phyloP scores from a whole-genome alignment of 352 stramenopile species.

The Phytopythium mirpurense region DNA sequence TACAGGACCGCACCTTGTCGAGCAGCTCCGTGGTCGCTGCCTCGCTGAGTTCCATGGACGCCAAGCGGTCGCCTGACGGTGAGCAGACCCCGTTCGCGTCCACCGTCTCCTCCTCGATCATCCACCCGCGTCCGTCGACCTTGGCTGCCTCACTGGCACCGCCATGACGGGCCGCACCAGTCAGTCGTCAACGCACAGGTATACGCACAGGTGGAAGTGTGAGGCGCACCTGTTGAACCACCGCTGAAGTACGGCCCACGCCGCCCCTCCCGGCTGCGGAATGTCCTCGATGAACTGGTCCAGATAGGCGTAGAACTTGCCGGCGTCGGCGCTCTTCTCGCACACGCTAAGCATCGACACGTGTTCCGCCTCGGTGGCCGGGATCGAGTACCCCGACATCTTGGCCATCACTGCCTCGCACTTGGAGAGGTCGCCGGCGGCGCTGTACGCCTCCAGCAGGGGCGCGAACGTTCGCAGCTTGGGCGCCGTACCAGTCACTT shows the following conservation, averaged over 20 bases:
- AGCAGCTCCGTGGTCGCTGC: conserved; percentile 42
- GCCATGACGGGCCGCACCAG: not conserved
- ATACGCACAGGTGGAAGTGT: too few species aligned
- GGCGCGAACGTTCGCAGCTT: conserved; percentile 74
- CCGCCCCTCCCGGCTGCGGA: conserved; percentile 30
- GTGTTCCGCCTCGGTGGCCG: conserved; percentile 62
- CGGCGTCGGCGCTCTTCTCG: conserved; percentile 22
- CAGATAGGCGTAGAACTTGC: conserved; percentile 54
- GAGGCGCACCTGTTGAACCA: conserved; percentile 66
- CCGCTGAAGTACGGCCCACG: conserved; percentile 60
- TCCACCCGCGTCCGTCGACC: conserved; percentile 57
- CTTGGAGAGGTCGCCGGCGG: conserved; percentile 46
- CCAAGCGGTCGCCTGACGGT: conserved; percentile 47
- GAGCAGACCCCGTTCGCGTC: conserved; percentile 51
- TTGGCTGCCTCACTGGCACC: conserved; percentile 59
- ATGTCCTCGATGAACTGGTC: conserved; percentile 58
- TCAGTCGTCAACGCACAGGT: not conserved
- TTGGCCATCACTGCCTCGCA: conserved; percentile 51
- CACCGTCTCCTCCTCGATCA: conserved; percentile 43
- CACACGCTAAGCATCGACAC: conserved; percentile 51
- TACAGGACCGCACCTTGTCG: conserved; percentile 65
- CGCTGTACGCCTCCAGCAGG: conserved; percentile 55
- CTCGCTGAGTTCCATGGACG: conserved; percentile 58
- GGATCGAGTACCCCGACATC: conserved; percentile 35
- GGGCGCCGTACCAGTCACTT: conserved; percentile 34